These are phyloP conservation scores for Citrus maxima DNA, from an alignment of 345 rosid species.

Conservation along the genomic window DNA sequence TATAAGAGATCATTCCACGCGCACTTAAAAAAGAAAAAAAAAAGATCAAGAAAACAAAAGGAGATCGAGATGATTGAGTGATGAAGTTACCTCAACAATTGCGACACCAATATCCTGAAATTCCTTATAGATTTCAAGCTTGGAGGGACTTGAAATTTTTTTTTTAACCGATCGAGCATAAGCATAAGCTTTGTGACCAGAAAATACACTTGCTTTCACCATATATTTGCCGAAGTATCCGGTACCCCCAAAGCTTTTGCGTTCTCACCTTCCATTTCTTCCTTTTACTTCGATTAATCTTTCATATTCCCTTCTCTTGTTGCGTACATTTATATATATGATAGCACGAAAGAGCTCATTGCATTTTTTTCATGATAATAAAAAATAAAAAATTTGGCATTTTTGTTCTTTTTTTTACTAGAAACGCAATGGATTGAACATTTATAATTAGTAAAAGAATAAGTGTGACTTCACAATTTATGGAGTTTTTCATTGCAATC, in stretches of 20 bases:
- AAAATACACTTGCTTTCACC: conserved; percentile 30
- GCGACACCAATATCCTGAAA: conserved; percentile 23
- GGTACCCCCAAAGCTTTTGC: conserved; percentile 27
- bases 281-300: background rate
- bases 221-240: conserved; percentile 37
- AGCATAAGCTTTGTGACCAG: conserved; percentile 26
- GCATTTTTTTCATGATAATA: too few relatives aligned
- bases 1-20: too few relatives aligned
- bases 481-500: too few relatives aligned
- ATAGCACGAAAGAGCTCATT: too few relatives aligned
- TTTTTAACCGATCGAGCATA: conserved; percentile 23
- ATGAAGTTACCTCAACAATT: background rate
- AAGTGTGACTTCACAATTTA: too few relatives aligned
- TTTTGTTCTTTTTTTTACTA: too few relatives aligned
- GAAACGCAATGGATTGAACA: too few relatives aligned
- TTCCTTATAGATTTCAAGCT: conserved; percentile 6
- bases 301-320: too few relatives aligned
- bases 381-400: too few relatives aligned
- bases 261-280: conserved; percentile 1
- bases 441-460: too few relatives aligned
- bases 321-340: background rate
- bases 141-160: background rate
- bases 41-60: too few relatives aligned
- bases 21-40: too few relatives aligned
- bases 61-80: background rate